Base-by-base conservation (phyloP, 192 early-diverging fungal genomes). In the Backusella tarrabulga region DNA sequence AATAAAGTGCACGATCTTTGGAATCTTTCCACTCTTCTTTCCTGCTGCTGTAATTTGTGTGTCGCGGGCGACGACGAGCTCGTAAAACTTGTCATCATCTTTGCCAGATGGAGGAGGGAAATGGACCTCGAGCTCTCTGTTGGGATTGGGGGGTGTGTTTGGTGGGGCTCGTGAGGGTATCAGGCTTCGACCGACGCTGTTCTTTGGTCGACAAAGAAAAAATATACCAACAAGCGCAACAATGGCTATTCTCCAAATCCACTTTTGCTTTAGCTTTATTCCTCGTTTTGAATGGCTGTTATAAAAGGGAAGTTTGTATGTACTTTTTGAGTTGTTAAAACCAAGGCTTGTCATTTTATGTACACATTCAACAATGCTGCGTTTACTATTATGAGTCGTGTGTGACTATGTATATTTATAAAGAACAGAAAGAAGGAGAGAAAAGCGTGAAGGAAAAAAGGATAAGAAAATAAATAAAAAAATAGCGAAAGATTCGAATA, bases 1-100 rank as follows among this genome's bases (percentile, higher is more conserved):
- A 23, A 88, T 79, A 56, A 88, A 88, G 72, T 88, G 87, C 29
- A 88, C 85, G 11, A 85, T 81, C 14, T 81, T 83, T 38, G 86
- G 86, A 40, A 87, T 87, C 40, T 46, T 41, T 6, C n/a, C 54
- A 11, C n/a, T 23, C 4, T 26, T 72, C 32, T 56, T 40, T 23
- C 73, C 34, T 17, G 68, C 15, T 67, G 76, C 32, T 54, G 52
- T 26, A 21, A 77, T 26, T 14, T 66, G 32, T 3, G 71, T 56
- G 34, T 60, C 34, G 1, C 26, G 35, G 11, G 80, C 80, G 32
- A 75, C 34, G 19, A 34, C 6, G 9, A 75, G 41, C 7, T 74
- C 54, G 14, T 52, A 23, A 74, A 66, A 66, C 23, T 72, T 50
- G 42, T 23, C 41, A 17, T 63, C 56, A 63, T 63, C 56, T 29